Conservation (phyloP, 2,329 filamentous ascomycete genomes). For the Pseudogymnoascus sp. region DNA sequence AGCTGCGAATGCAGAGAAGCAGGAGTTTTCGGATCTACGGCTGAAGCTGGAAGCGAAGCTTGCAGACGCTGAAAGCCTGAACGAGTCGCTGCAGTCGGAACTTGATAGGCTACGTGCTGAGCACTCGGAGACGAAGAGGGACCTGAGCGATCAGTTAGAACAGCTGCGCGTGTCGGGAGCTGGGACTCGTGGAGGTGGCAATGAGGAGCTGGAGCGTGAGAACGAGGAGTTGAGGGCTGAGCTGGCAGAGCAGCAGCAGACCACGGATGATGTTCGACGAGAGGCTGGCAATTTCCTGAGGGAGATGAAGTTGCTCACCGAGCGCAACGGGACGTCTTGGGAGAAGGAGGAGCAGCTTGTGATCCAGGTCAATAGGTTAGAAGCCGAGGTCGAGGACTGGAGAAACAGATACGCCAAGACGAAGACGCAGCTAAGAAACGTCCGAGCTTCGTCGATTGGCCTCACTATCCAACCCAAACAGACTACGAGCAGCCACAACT, state of each 20-base stretch:
- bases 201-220: conserved; percentile 54
- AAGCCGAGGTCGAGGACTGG: conserved; percentile 83
- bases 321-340: conserved; percentile 68
- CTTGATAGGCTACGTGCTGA: conserved; percentile 64
- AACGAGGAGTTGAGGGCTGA: conserved; percentile 61
- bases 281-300: conserved; percentile 76
- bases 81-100: conserved; percentile 70
- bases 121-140: conserved; percentile 54
- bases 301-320: conserved; percentile 82
- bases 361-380: conserved; percentile 64
- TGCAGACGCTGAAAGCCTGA: conserved; percentile 65
- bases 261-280: conserved; percentile 77
- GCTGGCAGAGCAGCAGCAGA: conserved; percentile 64
- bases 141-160: conserved; percentile 56
- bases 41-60: conserved; percentile 64
- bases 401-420: conserved; percentile 78
- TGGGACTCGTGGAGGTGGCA: conserved; percentile 24
- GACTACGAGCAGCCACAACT: conserved; percentile 58
- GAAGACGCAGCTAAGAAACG: conserved; percentile 76
- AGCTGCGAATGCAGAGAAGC: conserved; percentile 53
- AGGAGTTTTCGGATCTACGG: conserved; percentile 61
- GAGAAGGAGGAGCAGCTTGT: conserved; percentile 76
- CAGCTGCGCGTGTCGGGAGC: conserved; percentile 34
- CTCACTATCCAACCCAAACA: conserved; percentile 56
- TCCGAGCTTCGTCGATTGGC: conserved; percentile 74